phyloP scores from a whole-genome alignment of 2,329 filamentous ascomycete genomes.

The Xylariaceae sp. region DNA sequence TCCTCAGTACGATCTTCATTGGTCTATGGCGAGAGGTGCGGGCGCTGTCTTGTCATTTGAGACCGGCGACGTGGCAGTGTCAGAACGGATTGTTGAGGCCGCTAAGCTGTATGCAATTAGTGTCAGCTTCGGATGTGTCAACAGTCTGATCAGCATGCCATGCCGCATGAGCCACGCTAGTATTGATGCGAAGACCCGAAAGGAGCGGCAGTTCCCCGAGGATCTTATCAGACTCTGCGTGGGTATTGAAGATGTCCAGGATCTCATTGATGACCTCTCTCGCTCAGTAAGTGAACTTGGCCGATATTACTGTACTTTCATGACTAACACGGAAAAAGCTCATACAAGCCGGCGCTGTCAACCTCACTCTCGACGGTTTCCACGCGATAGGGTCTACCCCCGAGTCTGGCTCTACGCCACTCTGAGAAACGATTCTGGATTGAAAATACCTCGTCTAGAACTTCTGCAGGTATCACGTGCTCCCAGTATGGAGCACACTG shows the following conservation, averaged over 20 bases:
- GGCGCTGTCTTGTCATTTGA: slow-evolving; percentile 95
- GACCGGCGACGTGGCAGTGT: slow-evolving; percentile 77
- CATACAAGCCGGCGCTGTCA: slow-evolving; percentile 90
- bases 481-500: slow-evolving; percentile 3
- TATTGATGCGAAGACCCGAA: slow-evolving; percentile 89
- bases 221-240: slow-evolving; percentile 95
- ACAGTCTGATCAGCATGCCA: slow-evolving; percentile 98
- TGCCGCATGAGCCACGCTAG: slow-evolving; percentile 99
- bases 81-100: slow-evolving; percentile 89
- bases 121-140: slow-evolving; percentile 96
- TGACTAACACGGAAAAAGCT: slow-evolving; percentile 49
- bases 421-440: slow-evolving; percentile 21
- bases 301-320: background rate
- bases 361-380: slow-evolving; percentile 77
- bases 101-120: slow-evolving; percentile 90
- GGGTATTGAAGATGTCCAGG: slow-evolving; percentile 87
- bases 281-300: slow-evolving; percentile 65
- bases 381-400: slow-evolving; percentile 46
- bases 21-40: slow-evolving; percentile 89
- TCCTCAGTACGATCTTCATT: slow-evolving; percentile 93
- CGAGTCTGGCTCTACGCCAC: slow-evolving; percentile 17
- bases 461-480: slow-evolving; percentile 12
- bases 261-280: slow-evolving; percentile 87
- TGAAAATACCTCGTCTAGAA: slow-evolving; percentile 13
- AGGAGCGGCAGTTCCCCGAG: slow-evolving; percentile 87